phyloP scores from a whole-genome alignment of 208 protist genomes.

The Acanthamoeba sp. region DNA sequence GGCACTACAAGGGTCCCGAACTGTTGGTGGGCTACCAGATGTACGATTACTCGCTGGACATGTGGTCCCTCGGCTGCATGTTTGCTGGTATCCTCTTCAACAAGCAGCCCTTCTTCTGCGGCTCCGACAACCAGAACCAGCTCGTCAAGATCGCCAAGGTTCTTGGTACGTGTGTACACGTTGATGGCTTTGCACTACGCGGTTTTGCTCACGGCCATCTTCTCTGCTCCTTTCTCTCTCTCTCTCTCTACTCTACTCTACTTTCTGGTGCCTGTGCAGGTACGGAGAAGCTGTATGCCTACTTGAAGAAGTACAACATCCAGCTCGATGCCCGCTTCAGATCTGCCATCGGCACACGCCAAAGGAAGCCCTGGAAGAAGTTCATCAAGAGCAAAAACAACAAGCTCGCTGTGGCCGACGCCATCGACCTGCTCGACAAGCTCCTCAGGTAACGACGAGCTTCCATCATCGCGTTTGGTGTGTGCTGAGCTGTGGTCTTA shows the following conservation, averaged over 20 bases:
- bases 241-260: not conserved
- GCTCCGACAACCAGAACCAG: conserved; percentile 98
- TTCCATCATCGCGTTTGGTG: not conserved
- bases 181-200: no score
- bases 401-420: conserved; percentile 96
- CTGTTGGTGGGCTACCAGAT: conserved; percentile 97
- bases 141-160: conserved; percentile 94
- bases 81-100: conserved; percentile 98
- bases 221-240: conserved; percentile 13
- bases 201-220: no score
- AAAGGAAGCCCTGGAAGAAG: conserved; percentile 79
- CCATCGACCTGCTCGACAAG: conserved; percentile 98
- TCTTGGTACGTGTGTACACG: conserved; percentile 91
- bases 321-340: conserved; percentile 61
- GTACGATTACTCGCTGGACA: conserved; percentile 99
- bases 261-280: not conserved
- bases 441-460: conserved; percentile 94
- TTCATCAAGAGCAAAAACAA: conserved; percentile 93
- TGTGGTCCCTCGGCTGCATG: conserved; percentile 99
- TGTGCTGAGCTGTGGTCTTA: no score
- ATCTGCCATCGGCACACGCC: conserved; percentile 46
- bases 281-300: conserved; percentile 92
- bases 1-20: conserved; percentile 98
- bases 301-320: conserved; percentile 97
- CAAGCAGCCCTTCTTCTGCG: conserved; percentile 98